A percentile compares a stretch with the other conserved stretches of the same genome.
Evolutionary conservation across 768 basidiomycete genomes (phyloP).

Genomic region (Hericium erinaceus): DNA sequence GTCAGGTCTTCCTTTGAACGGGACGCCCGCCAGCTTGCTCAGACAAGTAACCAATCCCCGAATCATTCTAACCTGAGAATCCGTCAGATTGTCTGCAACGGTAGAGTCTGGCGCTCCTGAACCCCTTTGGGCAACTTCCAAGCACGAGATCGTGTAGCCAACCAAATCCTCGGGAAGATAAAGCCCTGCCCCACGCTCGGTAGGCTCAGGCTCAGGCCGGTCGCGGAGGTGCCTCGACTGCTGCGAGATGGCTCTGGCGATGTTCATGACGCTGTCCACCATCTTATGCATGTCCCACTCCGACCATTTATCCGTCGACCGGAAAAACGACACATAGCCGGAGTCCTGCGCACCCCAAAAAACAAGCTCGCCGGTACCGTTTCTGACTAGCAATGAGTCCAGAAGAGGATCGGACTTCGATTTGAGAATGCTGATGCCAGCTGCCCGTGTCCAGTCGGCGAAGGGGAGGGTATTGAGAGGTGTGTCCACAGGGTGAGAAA

Average conservation of each 20-base stretch:
- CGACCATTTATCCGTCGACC: constrained; percentile 41
- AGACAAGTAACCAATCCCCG: constrained; percentile 68
- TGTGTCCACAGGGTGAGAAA: constrained; percentile 42
- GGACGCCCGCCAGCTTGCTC: constrained; percentile 51
- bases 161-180: constrained; percentile 90
- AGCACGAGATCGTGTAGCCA: constrained; percentile 75
- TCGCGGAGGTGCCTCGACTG: constrained; percentile 81
- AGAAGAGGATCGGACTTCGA: constrained; percentile 65
- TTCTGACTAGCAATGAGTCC: constrained; percentile 66
- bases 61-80: constrained; percentile 68
- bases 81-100: constrained; percentile 70
- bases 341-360: constrained; percentile 84
- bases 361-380: constrained; percentile 80
- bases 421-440: constrained; percentile 84
- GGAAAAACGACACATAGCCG: constrained; percentile 49
- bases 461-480: constrained; percentile 53
- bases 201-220: constrained; percentile 57
- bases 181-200: constrained; percentile 74
- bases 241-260: constrained; percentile 70
- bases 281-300: constrained; percentile 62
- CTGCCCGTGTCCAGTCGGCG: constrained; percentile 83
- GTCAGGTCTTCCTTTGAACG: constrained; percentile 62
- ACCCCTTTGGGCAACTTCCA: constrained; percentile 79
- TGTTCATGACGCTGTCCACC: constrained; percentile 78
- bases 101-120: constrained; percentile 35